phyloP scores from a whole-genome alignment of 371 early-diverging fungal species.

The Sporodiniella umbellata region DNA sequence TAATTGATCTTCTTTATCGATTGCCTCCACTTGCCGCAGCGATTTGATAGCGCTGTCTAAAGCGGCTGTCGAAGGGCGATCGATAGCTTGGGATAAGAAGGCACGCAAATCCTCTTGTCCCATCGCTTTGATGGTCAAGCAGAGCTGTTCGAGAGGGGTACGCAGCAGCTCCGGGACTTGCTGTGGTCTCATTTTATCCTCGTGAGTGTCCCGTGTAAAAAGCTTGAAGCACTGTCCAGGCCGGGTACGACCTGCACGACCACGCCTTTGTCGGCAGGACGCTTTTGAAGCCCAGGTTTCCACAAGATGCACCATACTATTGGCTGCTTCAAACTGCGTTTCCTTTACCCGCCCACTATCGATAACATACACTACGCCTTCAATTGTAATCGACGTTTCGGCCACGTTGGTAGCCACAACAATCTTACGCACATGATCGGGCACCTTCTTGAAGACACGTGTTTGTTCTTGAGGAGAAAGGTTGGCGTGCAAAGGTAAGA shows the following conservation, averaged over 20 bases:
- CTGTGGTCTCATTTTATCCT: slow-evolving; percentile 54
- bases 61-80: slow-evolving; percentile 70
- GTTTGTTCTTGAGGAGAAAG: slow-evolving; percentile 70
- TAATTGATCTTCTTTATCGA: slow-evolving; percentile 48
- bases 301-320: slow-evolving; percentile 54
- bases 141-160: slow-evolving; percentile 78
- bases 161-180: slow-evolving; percentile 79
- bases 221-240: slow-evolving; percentile 80
- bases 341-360: slow-evolving; percentile 91
- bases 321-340: slow-evolving; percentile 59
- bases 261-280: slow-evolving; percentile 87
- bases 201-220: slow-evolving; percentile 51
- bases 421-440: slow-evolving; percentile 72
- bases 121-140: slow-evolving; percentile 79
- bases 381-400: slow-evolving; percentile 92
- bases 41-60: slow-evolving; percentile 59
- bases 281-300: slow-evolving; percentile 67
- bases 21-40: slow-evolving; percentile 57
- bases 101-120: slow-evolving; percentile 54
- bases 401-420: slow-evolving; percentile 96
- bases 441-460: slow-evolving; percentile 59
- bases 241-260: slow-evolving; percentile 90
- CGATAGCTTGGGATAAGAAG: slow-evolving; percentile 65
- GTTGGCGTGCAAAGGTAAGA: slow-evolving; percentile 73
- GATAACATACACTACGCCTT: slow-evolving; percentile 89